These are phyloP conservation scores for Solanum peruvianum DNA, from an alignment of 257 asterid genomes.

Conservation along the genomic window DNA sequence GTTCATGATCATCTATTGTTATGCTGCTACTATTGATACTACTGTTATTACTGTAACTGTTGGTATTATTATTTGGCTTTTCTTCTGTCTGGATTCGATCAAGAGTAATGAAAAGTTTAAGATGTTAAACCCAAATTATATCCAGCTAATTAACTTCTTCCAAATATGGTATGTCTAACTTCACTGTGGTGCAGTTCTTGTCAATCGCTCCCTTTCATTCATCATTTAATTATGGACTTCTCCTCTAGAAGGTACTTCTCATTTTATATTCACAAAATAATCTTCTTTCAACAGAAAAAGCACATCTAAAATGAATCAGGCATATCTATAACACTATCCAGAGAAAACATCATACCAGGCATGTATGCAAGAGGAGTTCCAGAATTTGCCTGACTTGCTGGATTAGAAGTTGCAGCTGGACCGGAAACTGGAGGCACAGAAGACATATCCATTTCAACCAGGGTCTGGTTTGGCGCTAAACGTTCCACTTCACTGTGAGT, in stretches of 20 bases:
- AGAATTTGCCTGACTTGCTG: conserved; percentile 37
- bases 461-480: conserved; percentile 49
- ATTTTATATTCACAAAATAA: not conserved
- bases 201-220: not conserved
- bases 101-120: not conserved
- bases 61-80: not conserved
- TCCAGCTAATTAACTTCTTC: not conserved
- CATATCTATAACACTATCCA: not conserved
- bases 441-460: conserved; percentile 62
- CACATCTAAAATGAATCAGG: not conserved
- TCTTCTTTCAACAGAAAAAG: not conserved
- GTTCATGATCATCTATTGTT: not conserved
- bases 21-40: not conserved
- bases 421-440: conserved; percentile 47
- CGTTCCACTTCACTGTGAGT: conserved; percentile 51
- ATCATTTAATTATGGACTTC: not conserved
- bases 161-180: not conserved
- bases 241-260: not conserved
- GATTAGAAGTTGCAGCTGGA: conserved; percentile 46
- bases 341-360: conserved; percentile 3
- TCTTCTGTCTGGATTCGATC: not conserved
- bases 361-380: not conserved
- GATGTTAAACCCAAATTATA: not conserved
- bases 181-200: not conserved
- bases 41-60: not conserved